Evolutionary conservation across 495 filamentous ascomycete genomes (phyloP).

Genomic region (Geopyxis carbonaria): DNA sequence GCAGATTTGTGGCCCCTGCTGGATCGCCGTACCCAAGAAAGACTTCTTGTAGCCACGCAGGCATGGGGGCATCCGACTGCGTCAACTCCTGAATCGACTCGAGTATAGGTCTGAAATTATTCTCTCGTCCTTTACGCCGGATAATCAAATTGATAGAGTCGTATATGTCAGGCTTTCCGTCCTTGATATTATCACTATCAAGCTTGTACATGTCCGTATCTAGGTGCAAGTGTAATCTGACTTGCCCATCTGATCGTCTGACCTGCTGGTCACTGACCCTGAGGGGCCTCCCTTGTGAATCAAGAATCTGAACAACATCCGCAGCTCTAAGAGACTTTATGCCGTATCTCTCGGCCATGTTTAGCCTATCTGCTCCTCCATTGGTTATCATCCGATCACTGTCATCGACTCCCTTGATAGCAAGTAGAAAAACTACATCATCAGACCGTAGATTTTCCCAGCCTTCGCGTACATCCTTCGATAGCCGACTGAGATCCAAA

Average conservation of each 20-base stretch:
- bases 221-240: constrained; percentile 62
- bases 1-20: constrained; percentile 59
- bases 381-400: constrained; percentile 35
- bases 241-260: constrained; percentile 40
- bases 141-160: constrained; percentile 74
- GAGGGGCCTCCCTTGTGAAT: constrained; percentile 67
- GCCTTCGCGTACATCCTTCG: constrained; percentile 57
- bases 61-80: constrained; percentile 68
- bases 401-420: constrained; percentile 43
- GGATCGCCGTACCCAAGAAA: constrained; percentile 95
- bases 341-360: constrained; percentile 42
- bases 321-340: constrained; percentile 62
- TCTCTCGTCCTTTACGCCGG: constrained; percentile 71
- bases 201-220: constrained; percentile 62
- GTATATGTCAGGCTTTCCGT: constrained; percentile 61
- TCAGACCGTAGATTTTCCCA: constrained; percentile 83
- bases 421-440: constrained; percentile 78
- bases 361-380: constrained; percentile 32
- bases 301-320: constrained; percentile 71
- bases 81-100: constrained; percentile 79
- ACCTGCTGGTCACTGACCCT: constrained; percentile 30
- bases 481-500: constrained; percentile 66
- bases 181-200: constrained; percentile 47
- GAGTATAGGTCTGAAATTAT: constrained; percentile 91
- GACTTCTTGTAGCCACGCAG: constrained; percentile 87